Evolutionary conservation across 1,139 yeast genomes (phyloP).

Genomic region (Geotrichum reessii): DNA sequence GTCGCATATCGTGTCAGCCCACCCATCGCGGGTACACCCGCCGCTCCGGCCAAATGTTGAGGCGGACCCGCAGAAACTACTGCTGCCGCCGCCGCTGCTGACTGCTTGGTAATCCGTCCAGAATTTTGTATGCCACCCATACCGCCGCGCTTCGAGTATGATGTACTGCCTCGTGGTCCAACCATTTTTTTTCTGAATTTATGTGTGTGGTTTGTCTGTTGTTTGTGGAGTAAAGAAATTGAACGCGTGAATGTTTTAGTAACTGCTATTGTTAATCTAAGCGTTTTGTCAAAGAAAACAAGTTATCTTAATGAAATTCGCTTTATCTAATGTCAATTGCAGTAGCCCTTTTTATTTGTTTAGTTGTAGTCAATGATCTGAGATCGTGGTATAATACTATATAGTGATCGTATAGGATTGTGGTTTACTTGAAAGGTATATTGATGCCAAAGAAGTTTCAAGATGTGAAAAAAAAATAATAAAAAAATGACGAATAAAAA

Average conservation of each 20-base stretch:
- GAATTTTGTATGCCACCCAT: neutral
- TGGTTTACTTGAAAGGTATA: no score
- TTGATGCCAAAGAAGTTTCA: no score
- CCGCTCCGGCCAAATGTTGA: neutral
- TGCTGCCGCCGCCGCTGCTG: slow-evolving; percentile 8
- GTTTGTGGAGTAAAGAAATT: no score
- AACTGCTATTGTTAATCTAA: neutral
- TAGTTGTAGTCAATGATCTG: no score
- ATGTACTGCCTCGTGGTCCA: neutral
- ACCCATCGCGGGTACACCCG: neutral
- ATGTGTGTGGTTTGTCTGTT: neutral
- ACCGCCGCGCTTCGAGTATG: neutral
- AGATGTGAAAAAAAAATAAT: neutral
- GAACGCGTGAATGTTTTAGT: neutral
- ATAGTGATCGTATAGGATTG: no score
- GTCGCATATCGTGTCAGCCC: slow-evolving; percentile 7
- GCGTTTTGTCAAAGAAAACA: neutral
- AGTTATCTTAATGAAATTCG: no score
- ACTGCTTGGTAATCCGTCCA: neutral
- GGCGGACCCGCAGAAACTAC: neutral
- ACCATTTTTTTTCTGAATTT: slow-evolving; percentile 17
- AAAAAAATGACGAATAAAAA: neutral
- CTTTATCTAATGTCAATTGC: neutral
- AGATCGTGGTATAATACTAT: no score
- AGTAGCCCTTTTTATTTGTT: no score